These are phyloP conservation scores for Luffa aegyptiaca DNA, from an alignment of 306 rosid genomes.

Conservation along the genomic window DNA sequence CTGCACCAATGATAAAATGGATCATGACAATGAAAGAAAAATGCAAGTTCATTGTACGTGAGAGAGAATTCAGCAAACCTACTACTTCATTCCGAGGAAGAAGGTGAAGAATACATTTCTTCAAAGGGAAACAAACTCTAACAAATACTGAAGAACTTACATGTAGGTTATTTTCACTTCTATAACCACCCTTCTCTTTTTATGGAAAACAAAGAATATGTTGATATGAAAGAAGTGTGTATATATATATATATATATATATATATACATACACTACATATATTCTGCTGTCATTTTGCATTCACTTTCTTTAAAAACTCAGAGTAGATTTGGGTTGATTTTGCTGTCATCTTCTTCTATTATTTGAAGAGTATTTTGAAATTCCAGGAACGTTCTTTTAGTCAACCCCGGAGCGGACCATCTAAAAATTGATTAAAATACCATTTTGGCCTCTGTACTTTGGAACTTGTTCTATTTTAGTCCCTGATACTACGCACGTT, in stretches of 20 bases:
- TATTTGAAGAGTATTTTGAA: conserved; percentile 4
- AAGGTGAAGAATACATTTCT: not conserved
- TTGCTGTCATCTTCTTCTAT: not conserved
- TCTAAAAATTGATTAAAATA: conserved; percentile 87
- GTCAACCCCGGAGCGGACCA: conserved; percentile 95
- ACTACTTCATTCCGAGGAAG: not conserved
- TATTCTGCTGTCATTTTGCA: not conserved
- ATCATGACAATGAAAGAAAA: not conserved
- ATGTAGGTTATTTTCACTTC: not conserved
- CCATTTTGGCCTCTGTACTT: too few relatives aligned
- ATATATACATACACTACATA: too few relatives aligned
- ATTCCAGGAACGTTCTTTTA: conserved; percentile 84
- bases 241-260: too few relatives aligned
- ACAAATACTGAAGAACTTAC: not conserved
- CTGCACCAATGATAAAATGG: conserved; percentile 13
- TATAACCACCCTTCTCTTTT: not conserved
- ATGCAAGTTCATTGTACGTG: not conserved
- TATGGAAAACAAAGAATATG: not conserved
- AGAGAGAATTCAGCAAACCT: not conserved
- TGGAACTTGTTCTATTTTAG: too few relatives aligned
- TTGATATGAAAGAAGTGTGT: not conserved
- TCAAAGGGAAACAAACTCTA: conserved; percentile 1
- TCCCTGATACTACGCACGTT: not conserved
- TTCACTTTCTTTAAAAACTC: not conserved
- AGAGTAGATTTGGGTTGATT: not conserved